These are phyloP conservation scores for Oidiodendron maius DNA, from an alignment of 495 filamentous ascomycete species.

Conservation along the genomic window DNA sequence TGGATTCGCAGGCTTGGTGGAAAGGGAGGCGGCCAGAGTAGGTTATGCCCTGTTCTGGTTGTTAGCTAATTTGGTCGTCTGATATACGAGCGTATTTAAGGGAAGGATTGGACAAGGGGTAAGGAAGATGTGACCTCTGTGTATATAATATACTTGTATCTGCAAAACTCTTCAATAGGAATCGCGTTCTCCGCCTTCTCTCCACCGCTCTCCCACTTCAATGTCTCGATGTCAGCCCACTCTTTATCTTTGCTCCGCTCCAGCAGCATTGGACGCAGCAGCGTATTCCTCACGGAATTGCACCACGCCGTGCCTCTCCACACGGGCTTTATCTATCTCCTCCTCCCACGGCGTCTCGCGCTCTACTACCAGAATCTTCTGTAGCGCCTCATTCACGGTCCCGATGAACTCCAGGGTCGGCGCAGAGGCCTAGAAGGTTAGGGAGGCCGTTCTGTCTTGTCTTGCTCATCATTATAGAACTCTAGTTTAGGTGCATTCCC, in stretches of 20 bases:
- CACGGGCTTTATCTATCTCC: slow-evolving; percentile 59
- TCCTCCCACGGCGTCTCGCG: slow-evolving; percentile 27
- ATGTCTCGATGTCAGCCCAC: slow-evolving; percentile 46
- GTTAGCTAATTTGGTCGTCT: neutral
- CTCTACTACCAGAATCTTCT: slow-evolving; percentile 38
- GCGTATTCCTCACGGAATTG: slow-evolving; percentile 36
- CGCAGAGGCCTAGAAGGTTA: no score
- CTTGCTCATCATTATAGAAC: no score
- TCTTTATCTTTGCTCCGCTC: slow-evolving; percentile 22
- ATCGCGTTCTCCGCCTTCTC: slow-evolving; percentile 29
- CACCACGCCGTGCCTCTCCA: slow-evolving; percentile 61
- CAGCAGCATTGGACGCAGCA: slow-evolving; percentile 38
- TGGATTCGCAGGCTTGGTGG: slow-evolving; percentile 43
- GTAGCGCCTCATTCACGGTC: slow-evolving; percentile 9
- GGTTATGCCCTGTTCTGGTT: slow-evolving; percentile 35
- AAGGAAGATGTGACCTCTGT: slow-evolving; percentile 34
- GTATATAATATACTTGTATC: slow-evolving; percentile 48
- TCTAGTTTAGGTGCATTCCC: no score
- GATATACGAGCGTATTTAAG: no score
- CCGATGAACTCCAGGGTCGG: no score
- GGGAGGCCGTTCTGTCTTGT: no score
- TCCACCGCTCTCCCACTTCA: slow-evolving; percentile 30
- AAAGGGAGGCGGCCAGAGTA: slow-evolving; percentile 52
- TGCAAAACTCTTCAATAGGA: slow-evolving; percentile 44
- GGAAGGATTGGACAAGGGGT: neutral